phyloP scores from a whole-genome alignment of 2,329 filamentous ascomycete species.

The Fusarium devonianum region DNA sequence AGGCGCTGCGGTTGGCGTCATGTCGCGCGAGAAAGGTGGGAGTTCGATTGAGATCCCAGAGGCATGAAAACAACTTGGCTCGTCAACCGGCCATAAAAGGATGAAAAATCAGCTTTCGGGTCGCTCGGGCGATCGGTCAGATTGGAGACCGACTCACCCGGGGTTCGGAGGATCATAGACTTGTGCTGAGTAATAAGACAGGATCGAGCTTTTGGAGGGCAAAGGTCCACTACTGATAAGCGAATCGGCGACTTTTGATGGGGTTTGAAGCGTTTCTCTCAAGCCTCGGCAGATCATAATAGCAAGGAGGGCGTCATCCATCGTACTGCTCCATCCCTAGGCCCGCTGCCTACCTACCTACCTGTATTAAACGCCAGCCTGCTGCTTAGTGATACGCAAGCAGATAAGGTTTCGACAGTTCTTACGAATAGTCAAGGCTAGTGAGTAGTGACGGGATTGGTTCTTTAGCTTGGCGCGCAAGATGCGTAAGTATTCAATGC shows the following conservation, averaged over 20 bases:
- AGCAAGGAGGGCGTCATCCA: too few relatives aligned
- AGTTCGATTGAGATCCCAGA: not conserved
- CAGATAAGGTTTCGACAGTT: too few relatives aligned
- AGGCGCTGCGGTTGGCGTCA: not conserved
- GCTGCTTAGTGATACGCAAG: too few relatives aligned
- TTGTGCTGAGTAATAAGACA: conserved; percentile 20
- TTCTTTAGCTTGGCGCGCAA: too few relatives aligned
- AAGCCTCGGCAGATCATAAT: too few relatives aligned
- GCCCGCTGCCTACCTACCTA: too few relatives aligned
- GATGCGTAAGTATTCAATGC: too few relatives aligned
- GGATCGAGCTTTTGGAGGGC: not conserved
- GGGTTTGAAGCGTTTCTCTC: not conserved
- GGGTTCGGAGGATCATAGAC: conserved; percentile 20
- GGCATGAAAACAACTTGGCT: not conserved
- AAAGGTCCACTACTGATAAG: conserved; percentile 2
- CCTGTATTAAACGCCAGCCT: too few relatives aligned
- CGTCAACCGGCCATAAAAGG: not conserved
- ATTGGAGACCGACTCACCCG: not conserved
- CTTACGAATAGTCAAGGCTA: too few relatives aligned
- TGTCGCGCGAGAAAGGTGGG: not conserved
- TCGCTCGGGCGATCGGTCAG: conserved; percentile 21
- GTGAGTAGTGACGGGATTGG: too few relatives aligned
- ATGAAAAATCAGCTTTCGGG: conserved; percentile 12
- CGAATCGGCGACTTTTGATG: conserved; percentile 14
- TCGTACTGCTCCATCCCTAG: too few relatives aligned